Evolutionary conservation across 495 filamentous ascomycete genomes (phyloP).

Genomic region (Penicillium mononematosum): DNA sequence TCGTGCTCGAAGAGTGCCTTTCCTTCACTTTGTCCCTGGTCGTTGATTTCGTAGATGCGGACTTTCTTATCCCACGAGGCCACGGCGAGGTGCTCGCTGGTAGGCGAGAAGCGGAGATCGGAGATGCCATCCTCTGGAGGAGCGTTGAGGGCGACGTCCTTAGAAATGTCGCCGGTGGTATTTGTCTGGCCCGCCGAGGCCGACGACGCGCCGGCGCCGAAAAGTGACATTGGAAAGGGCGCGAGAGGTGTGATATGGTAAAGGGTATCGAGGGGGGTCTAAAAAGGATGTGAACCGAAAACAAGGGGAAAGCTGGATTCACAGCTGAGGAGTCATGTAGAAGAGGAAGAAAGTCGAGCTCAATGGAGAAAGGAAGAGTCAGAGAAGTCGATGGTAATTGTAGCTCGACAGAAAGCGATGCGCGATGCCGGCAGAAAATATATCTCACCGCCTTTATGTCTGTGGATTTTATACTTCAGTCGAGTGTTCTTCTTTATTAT

Average conservation of each 20-base stretch:
- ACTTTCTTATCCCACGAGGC: constrained; percentile 94
- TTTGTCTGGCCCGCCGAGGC: constrained; percentile 53
- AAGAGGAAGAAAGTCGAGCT: constrained; percentile 3
- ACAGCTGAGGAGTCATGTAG: constrained; percentile 1
- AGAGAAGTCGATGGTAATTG: constrained; percentile 9
- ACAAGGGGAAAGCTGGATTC: background rate
- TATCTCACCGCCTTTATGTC: constrained; percentile 6
- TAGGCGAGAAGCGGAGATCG: constrained; percentile 77
- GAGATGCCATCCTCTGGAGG: constrained; percentile 86
- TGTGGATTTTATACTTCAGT: background rate
- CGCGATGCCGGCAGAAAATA: constrained; percentile 10
- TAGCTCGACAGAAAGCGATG: constrained; percentile 14
- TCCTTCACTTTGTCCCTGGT: constrained; percentile 66
- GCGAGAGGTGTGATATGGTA: constrained; percentile 1
- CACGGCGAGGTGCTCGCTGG: constrained; percentile 75
- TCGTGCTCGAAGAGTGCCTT: constrained; percentile 78
- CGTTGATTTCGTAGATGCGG: constrained; percentile 84
- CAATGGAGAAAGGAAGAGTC: constrained; percentile 6
- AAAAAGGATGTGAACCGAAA: background rate
- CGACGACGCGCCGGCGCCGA: constrained; percentile 52
- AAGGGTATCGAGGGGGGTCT: background rate
- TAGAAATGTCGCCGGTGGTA: constrained; percentile 85
- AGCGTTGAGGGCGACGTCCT: constrained; percentile 74
- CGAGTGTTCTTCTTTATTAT: background rate
- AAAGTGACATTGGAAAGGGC: constrained; percentile 55